These are phyloP conservation scores for Magnaporthiopsis rhizophila DNA, from an alignment of 2,329 filamentous ascomycete genomes.

Conservation along the genomic window DNA sequence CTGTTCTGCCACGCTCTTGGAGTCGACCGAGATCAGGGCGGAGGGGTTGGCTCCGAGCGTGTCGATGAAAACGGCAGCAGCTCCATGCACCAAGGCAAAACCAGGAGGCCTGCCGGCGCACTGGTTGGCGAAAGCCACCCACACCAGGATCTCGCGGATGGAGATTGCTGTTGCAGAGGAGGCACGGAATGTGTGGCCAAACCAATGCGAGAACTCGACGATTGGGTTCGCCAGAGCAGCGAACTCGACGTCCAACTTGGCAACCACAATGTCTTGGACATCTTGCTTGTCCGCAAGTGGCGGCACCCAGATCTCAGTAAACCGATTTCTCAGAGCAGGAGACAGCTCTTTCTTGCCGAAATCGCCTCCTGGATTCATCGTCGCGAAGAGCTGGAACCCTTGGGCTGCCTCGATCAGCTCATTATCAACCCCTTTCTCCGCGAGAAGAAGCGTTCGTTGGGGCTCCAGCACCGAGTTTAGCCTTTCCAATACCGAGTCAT, in stretches of 20 bases:
- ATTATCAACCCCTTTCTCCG: slow-evolving; percentile 84
- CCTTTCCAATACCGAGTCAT: slow-evolving; percentile 93
- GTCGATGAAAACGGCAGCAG: slow-evolving; percentile 92
- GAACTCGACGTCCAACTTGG: slow-evolving; percentile 56
- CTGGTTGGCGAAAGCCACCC: slow-evolving; percentile 86
- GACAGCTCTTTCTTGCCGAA: slow-evolving; percentile 98
- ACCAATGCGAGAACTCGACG: slow-evolving; percentile 88
- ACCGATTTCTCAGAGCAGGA: slow-evolving; percentile 87
- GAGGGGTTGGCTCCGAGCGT: slow-evolving; percentile 93
- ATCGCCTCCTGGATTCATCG: slow-evolving; percentile 98
- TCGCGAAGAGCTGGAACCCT: slow-evolving; percentile 93
- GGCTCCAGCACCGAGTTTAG: slow-evolving; percentile 95
- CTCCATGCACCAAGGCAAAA: slow-evolving; percentile 64
- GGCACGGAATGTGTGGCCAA: slow-evolving; percentile 72
- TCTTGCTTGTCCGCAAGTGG: slow-evolving; percentile 78
- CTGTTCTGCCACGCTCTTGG: slow-evolving; percentile 62
- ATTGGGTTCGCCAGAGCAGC: slow-evolving; percentile 58
- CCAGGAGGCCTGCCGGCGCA: slow-evolving; percentile 35
- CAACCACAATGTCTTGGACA: slow-evolving; percentile 74
- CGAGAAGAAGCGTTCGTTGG: slow-evolving; percentile 74
- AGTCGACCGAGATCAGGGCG: slow-evolving; percentile 67
- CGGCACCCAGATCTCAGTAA: slow-evolving; percentile 98
- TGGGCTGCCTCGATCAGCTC: slow-evolving; percentile 67
- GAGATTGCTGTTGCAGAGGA: slow-evolving; percentile 72
- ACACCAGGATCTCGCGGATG: slow-evolving; percentile 84